phyloP scores from a whole-genome alignment of 768 basidiomycete species.

The Royoungia palumana region DNA sequence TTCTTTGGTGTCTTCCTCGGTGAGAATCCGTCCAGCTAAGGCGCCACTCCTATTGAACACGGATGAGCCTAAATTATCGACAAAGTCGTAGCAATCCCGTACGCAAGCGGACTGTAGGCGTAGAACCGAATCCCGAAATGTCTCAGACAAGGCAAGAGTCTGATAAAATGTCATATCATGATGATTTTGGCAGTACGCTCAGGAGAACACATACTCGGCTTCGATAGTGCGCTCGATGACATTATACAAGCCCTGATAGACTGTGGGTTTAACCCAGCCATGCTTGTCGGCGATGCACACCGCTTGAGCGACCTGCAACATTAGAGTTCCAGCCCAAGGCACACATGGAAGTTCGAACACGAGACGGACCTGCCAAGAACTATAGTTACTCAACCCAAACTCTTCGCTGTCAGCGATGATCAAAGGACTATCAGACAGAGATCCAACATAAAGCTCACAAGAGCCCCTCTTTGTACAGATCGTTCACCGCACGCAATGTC shows the following conservation, averaged over 20 bases:
- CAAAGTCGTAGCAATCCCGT: neutral
- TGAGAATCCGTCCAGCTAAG: conserved; percentile 10
- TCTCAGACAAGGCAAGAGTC: conserved; percentile 41
- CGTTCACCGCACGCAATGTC: conserved; percentile 45
- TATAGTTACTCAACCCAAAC: conserved; percentile 13
- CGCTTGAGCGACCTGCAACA: conserved; percentile 41
- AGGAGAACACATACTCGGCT: conserved; percentile 4
- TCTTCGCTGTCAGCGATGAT: conserved; percentile 5
- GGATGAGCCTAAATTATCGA: neutral
- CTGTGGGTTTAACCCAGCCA: conserved; percentile 47
- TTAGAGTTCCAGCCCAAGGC: neutral
- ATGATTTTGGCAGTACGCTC: no score
- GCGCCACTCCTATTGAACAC: conserved; percentile 7
- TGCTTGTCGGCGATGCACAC: conserved; percentile 39
- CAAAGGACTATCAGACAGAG: neutral
- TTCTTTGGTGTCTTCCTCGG: conserved; percentile 4
- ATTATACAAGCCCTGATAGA: conserved; percentile 51
- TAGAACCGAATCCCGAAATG: conserved; percentile 41
- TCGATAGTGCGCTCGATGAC: conserved; percentile 36
- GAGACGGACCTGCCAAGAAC: conserved; percentile 31
- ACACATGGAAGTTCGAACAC: neutral
- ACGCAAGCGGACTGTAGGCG: conserved; percentile 26
- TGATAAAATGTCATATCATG: neutral
- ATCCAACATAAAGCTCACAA: conserved; percentile 34
- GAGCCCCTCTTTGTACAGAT: conserved; percentile 48